Evolutionary conservation across 2,329 filamentous ascomycete genomes (phyloP).

Genomic region (Ophiostoma ulmi): DNA sequence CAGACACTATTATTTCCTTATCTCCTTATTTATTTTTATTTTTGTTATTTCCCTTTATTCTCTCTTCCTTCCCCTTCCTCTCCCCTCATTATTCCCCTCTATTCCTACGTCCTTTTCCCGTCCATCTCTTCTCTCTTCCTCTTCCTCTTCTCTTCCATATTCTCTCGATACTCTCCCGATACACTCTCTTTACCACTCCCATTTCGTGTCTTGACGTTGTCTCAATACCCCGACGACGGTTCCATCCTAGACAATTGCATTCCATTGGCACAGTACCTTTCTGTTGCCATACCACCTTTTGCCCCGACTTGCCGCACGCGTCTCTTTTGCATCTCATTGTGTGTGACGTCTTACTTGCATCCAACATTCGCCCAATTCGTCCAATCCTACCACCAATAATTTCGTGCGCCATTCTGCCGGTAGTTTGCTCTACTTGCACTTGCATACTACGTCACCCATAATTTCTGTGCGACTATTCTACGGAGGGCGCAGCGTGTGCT

Average conservation of each 20-base stretch:
- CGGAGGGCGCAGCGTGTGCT: not conserved
- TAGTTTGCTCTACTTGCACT: not conserved
- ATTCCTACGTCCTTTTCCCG: no score
- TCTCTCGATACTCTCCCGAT: not conserved
- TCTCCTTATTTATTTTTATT: not conserved
- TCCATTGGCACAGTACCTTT: not conserved
- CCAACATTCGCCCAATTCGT: not conserved
- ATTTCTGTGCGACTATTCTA: not conserved
- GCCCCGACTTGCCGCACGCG: not conserved
- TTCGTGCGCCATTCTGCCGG: not conserved
- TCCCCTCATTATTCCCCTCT: not conserved
- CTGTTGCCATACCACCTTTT: not conserved
- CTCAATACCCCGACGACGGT: not conserved
- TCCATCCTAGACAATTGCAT: constrained; percentile 4
- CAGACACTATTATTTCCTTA: constrained; percentile 2
- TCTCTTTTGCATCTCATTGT: constrained; percentile 2
- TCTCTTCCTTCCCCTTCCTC: not conserved
- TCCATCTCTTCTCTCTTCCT: not conserved
- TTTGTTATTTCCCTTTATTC: not conserved
- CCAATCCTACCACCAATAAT: not conserved
- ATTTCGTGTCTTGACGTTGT: not conserved
- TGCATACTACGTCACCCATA: not conserved
- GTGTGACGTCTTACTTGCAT: constrained; percentile 10
- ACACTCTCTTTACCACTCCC: not conserved
- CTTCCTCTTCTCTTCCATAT: not conserved